Conservation (phyloP, 495 filamentous ascomycete species). For the Aspergillus egyptiacus region DNA sequence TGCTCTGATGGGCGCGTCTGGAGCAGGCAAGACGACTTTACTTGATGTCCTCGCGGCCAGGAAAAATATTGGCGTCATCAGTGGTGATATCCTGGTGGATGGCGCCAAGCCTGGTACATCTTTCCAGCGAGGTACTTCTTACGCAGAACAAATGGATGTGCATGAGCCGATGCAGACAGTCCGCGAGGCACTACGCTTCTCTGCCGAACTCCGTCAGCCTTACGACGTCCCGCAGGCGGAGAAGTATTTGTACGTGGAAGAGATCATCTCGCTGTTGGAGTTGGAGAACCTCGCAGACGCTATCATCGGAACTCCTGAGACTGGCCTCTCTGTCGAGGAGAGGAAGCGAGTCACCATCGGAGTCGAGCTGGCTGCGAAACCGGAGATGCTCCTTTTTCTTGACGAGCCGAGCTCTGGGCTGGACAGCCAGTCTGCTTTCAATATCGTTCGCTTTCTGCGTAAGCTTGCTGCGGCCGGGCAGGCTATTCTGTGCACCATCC, state of each 20-base stretch:
- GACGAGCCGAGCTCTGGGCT: slow-evolving; percentile 75
- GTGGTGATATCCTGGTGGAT: slow-evolving; percentile 69
- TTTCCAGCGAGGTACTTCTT: slow-evolving; percentile 68
- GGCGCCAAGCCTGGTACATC: slow-evolving; percentile 73
- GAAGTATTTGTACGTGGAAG: slow-evolving; percentile 57
- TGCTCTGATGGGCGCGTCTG: slow-evolving; percentile 77
- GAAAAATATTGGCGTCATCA: slow-evolving; percentile 73
- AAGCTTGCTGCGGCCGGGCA: slow-evolving; percentile 65
- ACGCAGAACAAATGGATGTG: slow-evolving; percentile 58
- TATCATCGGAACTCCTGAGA: slow-evolving; percentile 47
- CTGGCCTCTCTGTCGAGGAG: slow-evolving; percentile 56
- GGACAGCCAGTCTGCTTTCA: slow-evolving; percentile 58
- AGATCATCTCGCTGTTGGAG: slow-evolving; percentile 54
- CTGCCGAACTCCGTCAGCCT: slow-evolving; percentile 52
- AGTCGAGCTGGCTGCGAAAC: slow-evolving; percentile 63
- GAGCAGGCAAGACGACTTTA: slow-evolving; percentile 82
- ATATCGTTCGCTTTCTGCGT: slow-evolving; percentile 57
- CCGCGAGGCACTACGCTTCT: slow-evolving; percentile 55
- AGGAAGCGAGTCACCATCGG: slow-evolving; percentile 62
- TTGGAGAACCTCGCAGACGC: slow-evolving; percentile 52
- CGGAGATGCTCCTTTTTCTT: slow-evolving; percentile 63
- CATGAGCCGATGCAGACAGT: slow-evolving; percentile 56
- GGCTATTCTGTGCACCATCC: slow-evolving; percentile 69
- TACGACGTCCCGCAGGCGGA: slow-evolving; percentile 45
- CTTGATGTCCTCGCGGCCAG: slow-evolving; percentile 71